A percentile compares a stretch with the other conserved stretches of the same genome.
Evolutionary conservation across 2,329 filamentous ascomycete species (phyloP).

Genomic region (Hymenoscyphus albidus): DNA sequence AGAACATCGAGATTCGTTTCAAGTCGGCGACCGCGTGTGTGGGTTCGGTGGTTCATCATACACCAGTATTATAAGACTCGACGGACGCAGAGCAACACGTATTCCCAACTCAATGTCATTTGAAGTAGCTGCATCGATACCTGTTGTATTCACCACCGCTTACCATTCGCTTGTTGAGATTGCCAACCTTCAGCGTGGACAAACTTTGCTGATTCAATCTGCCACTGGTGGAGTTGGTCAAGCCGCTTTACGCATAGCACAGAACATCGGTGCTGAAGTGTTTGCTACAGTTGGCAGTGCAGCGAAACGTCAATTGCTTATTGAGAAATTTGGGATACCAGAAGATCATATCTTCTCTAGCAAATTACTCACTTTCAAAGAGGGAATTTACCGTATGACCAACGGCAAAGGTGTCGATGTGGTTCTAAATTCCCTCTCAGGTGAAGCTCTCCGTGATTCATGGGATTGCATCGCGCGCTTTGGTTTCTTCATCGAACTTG

Average conservation of each 20-base stretch:
- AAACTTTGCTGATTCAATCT: slow-evolving; percentile 21
- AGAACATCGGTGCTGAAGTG: slow-evolving; percentile 36
- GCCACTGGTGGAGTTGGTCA: slow-evolving; percentile 18
- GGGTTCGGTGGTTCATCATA: slow-evolving; percentile 6
- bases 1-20: slow-evolving; percentile 21
- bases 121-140: slow-evolving; percentile 34
- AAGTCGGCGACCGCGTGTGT: slow-evolving; percentile 31
- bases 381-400: slow-evolving; percentile 30
- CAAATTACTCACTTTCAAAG: slow-evolving; percentile 32
- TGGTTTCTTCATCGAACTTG: slow-evolving; percentile 38
- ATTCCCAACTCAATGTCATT: slow-evolving; percentile 13
- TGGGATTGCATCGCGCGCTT: slow-evolving; percentile 39
- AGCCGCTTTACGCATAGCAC: slow-evolving; percentile 31
- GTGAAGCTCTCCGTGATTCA: slow-evolving; percentile 37
- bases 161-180: slow-evolving; percentile 42
- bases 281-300: slow-evolving; percentile 40
- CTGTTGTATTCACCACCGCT: slow-evolving; percentile 41
- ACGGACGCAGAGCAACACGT: slow-evolving; percentile 1
- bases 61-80: neutral
- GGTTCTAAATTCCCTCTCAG: slow-evolving; percentile 6
- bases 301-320: slow-evolving; percentile 38
- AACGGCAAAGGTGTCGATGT: slow-evolving; percentile 8
- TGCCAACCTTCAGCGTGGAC: slow-evolving; percentile 37
- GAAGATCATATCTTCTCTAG: slow-evolving; percentile 14
- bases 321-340: slow-evolving; percentile 23